Percentiles rank a stretch among this genome's conserved stretches.
Evolutionary conservation across 208 protist species (phyloP).

Genomic region (Acanthamoeba sp.): DNA sequence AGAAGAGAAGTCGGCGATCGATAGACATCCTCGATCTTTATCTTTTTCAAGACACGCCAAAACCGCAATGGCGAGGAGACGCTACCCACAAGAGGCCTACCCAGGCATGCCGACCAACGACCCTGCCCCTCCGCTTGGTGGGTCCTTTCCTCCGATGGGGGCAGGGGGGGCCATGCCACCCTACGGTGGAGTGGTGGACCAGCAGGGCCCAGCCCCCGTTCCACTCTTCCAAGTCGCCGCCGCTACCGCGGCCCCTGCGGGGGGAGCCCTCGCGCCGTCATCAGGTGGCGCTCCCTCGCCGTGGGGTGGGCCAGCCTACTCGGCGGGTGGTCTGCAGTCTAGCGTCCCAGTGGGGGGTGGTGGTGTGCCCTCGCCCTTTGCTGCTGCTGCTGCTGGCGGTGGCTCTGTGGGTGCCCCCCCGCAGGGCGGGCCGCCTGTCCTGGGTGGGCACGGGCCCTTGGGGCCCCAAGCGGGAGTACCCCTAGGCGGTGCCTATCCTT

Average conservation of each 20-base stretch:
- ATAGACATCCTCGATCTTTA: too few relatives aligned
- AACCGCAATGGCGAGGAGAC: slow-evolving; percentile 79
- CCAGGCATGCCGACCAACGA: background rate
- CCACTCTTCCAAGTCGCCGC: background rate
- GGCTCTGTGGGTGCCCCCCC: background rate
- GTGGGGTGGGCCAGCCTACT: background rate
- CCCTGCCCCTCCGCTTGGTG: background rate
- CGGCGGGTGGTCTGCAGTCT: background rate
- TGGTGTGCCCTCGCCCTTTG: background rate
- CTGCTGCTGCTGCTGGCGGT: background rate
- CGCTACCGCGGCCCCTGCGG: background rate
- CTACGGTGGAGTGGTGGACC: background rate
- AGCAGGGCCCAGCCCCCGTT: background rate
- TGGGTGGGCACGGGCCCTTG: too few relatives aligned
- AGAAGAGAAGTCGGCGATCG: too few relatives aligned
- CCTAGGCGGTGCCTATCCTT: background rate
- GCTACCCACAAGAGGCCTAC: slow-evolving; percentile 30
- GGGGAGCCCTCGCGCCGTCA: background rate
- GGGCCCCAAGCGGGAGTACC: too few relatives aligned
- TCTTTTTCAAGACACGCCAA: slow-evolving; percentile 84
- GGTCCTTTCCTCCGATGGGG: background rate
- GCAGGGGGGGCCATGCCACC: background rate
- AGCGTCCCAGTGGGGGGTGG: background rate
- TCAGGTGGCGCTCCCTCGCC: background rate
- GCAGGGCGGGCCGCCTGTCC: too few relatives aligned